These are phyloP conservation scores for Aspergillus pseudoterreus DNA, from an alignment of 2,329 filamentous ascomycete species.

Conservation along the genomic window DNA sequence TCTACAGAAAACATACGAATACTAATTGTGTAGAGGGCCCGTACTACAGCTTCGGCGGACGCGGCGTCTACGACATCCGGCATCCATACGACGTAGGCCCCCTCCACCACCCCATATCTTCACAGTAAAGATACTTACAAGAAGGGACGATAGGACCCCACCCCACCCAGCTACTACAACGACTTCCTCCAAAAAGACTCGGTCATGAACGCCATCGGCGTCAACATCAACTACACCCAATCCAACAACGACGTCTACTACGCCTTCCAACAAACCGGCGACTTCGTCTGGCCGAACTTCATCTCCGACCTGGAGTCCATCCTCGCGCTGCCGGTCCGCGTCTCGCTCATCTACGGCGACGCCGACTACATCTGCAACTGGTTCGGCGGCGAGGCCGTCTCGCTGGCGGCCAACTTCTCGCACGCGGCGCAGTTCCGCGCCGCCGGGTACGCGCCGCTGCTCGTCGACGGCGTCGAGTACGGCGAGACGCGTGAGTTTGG, in stretches of 20 bases:
- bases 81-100: slow-evolving; percentile 40
- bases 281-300: slow-evolving; percentile 62
- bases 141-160: slow-evolving; percentile 49
- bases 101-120: not conserved
- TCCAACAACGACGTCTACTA: slow-evolving; percentile 42
- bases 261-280: slow-evolving; percentile 53
- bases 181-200: slow-evolving; percentile 61
- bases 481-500: slow-evolving; percentile 74
- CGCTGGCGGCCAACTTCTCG: slow-evolving; percentile 54
- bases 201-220: slow-evolving; percentile 59
- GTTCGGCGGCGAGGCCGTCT: slow-evolving; percentile 71
- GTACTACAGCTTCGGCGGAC: slow-evolving; percentile 53
- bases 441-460: slow-evolving; percentile 69
- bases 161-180: slow-evolving; percentile 58
- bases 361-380: slow-evolving; percentile 56
- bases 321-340: slow-evolving; percentile 58
- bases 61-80: slow-evolving; percentile 61
- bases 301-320: slow-evolving; percentile 58
- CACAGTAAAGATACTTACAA: slow-evolving; percentile 1
- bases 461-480: slow-evolving; percentile 62
- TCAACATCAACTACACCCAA: slow-evolving; percentile 58
- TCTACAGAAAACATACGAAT: too few relatives aligned
- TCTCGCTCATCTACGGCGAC: slow-evolving; percentile 69
- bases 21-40: slow-evolving; percentile 38
- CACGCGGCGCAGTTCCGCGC: slow-evolving; percentile 56